phyloP scores from a whole-genome alignment of 257 asterid species.

The Plantago major region DNA sequence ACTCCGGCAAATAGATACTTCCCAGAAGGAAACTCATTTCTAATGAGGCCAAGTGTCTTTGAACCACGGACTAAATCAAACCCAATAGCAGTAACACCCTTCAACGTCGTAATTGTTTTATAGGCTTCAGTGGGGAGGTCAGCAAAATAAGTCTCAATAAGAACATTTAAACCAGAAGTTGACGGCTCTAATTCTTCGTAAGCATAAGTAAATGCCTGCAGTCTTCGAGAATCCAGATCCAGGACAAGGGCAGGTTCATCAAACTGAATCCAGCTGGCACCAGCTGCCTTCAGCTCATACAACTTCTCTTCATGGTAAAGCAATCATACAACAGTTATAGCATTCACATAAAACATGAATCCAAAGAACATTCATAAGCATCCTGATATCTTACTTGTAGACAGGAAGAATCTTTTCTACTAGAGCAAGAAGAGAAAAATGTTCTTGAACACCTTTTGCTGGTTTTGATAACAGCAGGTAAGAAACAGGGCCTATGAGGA shows the following conservation, averaged over 20 bases:
- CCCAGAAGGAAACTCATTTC: conserved; percentile 60
- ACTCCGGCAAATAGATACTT: conserved; percentile 79
- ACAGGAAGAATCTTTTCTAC: conserved; percentile 70
- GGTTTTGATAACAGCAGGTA: conserved; percentile 70
- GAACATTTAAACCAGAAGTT: conserved; percentile 54
- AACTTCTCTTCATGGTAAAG: conserved; percentile 50
- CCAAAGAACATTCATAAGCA: background rate
- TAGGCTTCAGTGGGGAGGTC: conserved; percentile 61
- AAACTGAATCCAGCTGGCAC: conserved; percentile 78
- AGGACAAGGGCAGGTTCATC: conserved; percentile 77
- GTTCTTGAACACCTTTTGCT: conserved; percentile 67
- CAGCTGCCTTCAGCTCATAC: conserved; percentile 75
- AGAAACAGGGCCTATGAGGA: conserved; percentile 74
- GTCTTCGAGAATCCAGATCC: conserved; percentile 60
- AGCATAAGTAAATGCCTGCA: conserved; percentile 59
- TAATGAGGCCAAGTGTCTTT: conserved; percentile 56
- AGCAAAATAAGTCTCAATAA: conserved; percentile 75
- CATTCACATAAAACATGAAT: background rate
- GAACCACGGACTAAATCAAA: conserved; percentile 77
- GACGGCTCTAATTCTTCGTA: conserved; percentile 59
- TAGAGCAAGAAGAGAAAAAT: conserved; percentile 57
- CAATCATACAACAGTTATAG: background rate
- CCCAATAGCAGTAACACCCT: conserved; percentile 69
- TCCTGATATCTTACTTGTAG: conserved; percentile 49
- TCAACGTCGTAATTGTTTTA: conserved; percentile 47